A percentile compares a stretch with the other conserved stretches of the same genome.
Conservation (phyloP, 768 basidiomycete species). For the Podaxis sp. region DNA sequence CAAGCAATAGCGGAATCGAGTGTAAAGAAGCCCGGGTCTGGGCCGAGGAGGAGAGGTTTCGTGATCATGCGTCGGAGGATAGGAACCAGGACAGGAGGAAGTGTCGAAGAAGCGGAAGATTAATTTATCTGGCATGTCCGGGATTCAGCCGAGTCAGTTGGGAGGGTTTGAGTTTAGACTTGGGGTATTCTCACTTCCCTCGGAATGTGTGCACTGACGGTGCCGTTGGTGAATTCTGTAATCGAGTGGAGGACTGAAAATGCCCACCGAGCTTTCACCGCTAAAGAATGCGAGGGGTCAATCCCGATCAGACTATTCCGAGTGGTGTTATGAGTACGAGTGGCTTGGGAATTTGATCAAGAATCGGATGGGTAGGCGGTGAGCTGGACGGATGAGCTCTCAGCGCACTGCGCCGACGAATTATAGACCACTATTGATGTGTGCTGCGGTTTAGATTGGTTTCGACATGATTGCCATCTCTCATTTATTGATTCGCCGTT, state of each 20-base stretch:
- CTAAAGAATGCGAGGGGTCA: constrained; percentile 48
- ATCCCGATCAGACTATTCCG: constrained; percentile 19
- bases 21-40: constrained; percentile 23
- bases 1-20: constrained; percentile 17
- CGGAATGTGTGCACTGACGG: background rate
- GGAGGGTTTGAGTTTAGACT: constrained; percentile 34
- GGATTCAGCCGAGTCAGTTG: constrained; percentile 44
- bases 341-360: constrained; percentile 1
- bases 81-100: constrained; percentile 25
- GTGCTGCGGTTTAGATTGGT: too few species aligned
- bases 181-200: constrained; percentile 25
- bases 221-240: constrained; percentile 16
- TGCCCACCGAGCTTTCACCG: constrained; percentile 69
- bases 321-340: constrained; percentile 26
- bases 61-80: constrained; percentile 20
- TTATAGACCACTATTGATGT: too few species aligned
- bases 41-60: constrained; percentile 16
- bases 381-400: background rate
- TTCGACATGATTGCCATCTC: too few species aligned
- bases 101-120: constrained; percentile 68
- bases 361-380: constrained; percentile 5
- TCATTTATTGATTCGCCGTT: too few species aligned
- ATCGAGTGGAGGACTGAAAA: constrained; percentile 48
- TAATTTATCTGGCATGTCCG: constrained; percentile 50
- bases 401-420: too few species aligned